Conservation (phyloP, 768 basidiomycete genomes). For the Lactarius akahatsu region DNA sequence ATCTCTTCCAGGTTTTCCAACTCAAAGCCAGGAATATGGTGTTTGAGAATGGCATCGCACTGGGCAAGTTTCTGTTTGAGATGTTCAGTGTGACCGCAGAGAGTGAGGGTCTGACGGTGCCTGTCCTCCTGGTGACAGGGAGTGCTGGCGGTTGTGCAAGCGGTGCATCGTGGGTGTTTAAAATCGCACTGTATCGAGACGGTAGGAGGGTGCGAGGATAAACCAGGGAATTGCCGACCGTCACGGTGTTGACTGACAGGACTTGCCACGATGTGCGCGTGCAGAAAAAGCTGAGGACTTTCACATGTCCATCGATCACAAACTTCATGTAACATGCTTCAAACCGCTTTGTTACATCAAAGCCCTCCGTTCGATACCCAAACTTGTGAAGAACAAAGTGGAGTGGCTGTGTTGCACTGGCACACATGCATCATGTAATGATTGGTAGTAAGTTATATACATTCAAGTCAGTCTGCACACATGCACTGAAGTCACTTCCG, state of each 20-base stretch:
- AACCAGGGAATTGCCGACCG: constrained; percentile 80
- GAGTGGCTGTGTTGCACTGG: no score
- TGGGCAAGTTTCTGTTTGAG: constrained; percentile 76
- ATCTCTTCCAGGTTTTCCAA: constrained; percentile 65
- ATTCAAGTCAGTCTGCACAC: no score
- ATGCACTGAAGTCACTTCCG: no score
- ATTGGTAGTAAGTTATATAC: no score
- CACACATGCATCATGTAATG: no score
- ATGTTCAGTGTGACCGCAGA: constrained; percentile 78
- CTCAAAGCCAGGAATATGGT: constrained; percentile 64
- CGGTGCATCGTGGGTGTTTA: constrained; percentile 79
- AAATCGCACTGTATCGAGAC: constrained; percentile 70
- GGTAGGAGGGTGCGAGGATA: constrained; percentile 36
- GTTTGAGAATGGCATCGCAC: constrained; percentile 76
- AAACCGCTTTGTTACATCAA: no score
- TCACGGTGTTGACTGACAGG: constrained; percentile 52
- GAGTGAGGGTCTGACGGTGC: constrained; percentile 82
- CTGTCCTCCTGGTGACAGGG: constrained; percentile 89
- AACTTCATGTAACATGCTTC: no score
- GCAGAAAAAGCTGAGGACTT: no score
- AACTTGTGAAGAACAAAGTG: no score
- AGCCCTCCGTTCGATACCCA: no score
- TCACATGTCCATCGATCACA: no score
- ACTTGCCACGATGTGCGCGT: constrained; percentile 34
- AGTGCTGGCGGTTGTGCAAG: no score